phyloP scores from a whole-genome alignment of 2,329 filamentous ascomycete genomes.

The Paraphoma sp. region DNA sequence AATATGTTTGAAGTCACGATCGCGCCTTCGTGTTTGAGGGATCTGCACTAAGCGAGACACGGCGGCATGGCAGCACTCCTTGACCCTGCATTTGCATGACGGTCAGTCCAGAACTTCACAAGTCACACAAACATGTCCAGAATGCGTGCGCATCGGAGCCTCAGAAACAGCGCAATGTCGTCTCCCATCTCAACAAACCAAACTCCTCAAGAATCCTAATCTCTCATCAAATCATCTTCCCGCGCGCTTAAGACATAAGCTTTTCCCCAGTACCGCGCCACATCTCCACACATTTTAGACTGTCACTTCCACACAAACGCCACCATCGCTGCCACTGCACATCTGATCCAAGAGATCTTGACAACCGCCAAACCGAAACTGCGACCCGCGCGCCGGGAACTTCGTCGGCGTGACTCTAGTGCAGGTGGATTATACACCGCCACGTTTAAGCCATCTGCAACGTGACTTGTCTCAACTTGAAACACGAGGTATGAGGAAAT shows the following conservation, averaged over 20 bases:
- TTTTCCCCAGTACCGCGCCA: not conserved
- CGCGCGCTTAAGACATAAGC: not conserved
- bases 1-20: not conserved
- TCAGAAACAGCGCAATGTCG: too few species aligned
- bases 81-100: not conserved
- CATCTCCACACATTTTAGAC: not conserved
- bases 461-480: not conserved
- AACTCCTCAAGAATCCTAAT: not conserved
- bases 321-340: not conserved
- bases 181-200: not conserved
- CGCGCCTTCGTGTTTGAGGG: not conserved
- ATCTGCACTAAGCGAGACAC: not conserved
- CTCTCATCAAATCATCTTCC: too few species aligned
- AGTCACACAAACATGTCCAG: too few species aligned
- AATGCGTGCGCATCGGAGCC: too few species aligned
- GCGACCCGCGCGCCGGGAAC: not conserved
- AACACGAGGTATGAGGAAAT: not conserved
- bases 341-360: conserved; percentile 6
- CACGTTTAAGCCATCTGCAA: not conserved
- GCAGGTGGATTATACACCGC: not conserved
- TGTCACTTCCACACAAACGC: not conserved
- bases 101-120: too few species aligned
- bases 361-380: conserved; percentile 5
- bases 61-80: not conserved
- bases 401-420: not conserved